Base-by-base conservation (phyloP, 2,329 filamentous ascomycete genomes). In the Pseudocercospora crystallina region DNA sequence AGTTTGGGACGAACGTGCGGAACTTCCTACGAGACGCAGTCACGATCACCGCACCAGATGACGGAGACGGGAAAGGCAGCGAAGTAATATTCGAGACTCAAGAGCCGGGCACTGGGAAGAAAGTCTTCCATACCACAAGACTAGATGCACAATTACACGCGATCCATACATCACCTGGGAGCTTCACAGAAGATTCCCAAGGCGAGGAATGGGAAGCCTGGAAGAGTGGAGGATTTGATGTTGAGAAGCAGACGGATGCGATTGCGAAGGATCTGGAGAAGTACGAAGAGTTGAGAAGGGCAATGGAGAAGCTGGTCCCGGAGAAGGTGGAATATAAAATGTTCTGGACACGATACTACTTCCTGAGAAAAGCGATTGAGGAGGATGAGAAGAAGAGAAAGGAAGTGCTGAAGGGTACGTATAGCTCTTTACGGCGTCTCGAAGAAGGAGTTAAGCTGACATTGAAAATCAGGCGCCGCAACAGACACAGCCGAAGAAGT, bases 271-370 rank as follows among this genome's bases (percentile, higher is more conserved):
- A 99, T 70, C 70, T 99, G 60, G 85, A 91, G 59, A 89, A 87
- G 67, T 95, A 96, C 65, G 82, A 85, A 8, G 92, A 97, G 71
- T 75, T 99, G 62, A 80, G 91, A 61, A 73, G 80, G 20, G 90
- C 90, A 0, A 97, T 99, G 92, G 94, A 96, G 79, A 90, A 87
- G 74, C 76, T 96, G 48, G 94, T 99, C n/a, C 94, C 94, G 1
- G 90, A 91, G 70, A 82, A 83, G 61, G 89, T 96, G n/a, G 81
- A 91, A 31, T 99, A 99, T 65, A 80, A 77, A 45, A 82, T 87
- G 45, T 99, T 99, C 69, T 99, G 94, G 92, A 87, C 82, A 67
- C 81, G 94, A 49, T 99, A 99, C 72, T 97, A 97, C 70, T 99
- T 96, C 76, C 74, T 97, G 57, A 81, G 92, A 64, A 87, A 95